phyloP scores from a whole-genome alignment of 768 basidiomycete genomes.

The Mycena venus region DNA sequence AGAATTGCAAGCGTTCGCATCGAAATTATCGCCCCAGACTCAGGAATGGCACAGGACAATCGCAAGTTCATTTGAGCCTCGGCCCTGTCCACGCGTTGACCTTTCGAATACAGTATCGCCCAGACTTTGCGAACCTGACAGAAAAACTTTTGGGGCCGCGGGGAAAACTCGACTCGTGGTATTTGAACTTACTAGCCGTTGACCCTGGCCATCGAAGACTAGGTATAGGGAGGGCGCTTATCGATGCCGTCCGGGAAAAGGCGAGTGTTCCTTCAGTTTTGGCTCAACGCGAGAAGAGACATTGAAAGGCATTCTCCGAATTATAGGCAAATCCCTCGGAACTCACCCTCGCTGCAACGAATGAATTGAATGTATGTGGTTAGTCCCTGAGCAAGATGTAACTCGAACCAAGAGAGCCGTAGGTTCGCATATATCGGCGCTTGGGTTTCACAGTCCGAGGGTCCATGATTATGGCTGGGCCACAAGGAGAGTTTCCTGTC shows the following conservation, averaged over 20 bases:
- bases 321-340: slow-evolving; percentile 17
- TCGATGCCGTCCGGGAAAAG: slow-evolving; percentile 21
- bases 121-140: slow-evolving; percentile 29
- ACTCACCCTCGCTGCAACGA: slow-evolving; percentile 30
- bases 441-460: slow-evolving; percentile 28
- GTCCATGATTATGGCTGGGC: slow-evolving; percentile 18
- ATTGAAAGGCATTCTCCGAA: not conserved
- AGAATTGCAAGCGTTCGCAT: slow-evolving; percentile 14
- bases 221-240: slow-evolving; percentile 25
- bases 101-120: slow-evolving; percentile 21
- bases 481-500: slow-evolving; percentile 22
- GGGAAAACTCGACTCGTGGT: slow-evolving; percentile 32
- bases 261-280: not conserved
- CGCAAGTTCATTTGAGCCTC: slow-evolving; percentile 11
- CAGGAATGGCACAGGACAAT: slow-evolving; percentile 28
- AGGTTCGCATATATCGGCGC: slow-evolving; percentile 29
- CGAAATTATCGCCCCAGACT: slow-evolving; percentile 17
- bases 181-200: slow-evolving; percentile 29
- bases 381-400: not conserved
- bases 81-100: not conserved
- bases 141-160: slow-evolving; percentile 28
- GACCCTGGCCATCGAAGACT: slow-evolving; percentile 23
- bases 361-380: slow-evolving; percentile 28
- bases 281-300: not conserved
- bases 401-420: not conserved